Percentiles rank a stretch among this genome's conserved stretches.
Evolutionary conservation across 2,329 filamentous ascomycete genomes (phyloP).

Genomic region (Clarireedia monteithiana): DNA sequence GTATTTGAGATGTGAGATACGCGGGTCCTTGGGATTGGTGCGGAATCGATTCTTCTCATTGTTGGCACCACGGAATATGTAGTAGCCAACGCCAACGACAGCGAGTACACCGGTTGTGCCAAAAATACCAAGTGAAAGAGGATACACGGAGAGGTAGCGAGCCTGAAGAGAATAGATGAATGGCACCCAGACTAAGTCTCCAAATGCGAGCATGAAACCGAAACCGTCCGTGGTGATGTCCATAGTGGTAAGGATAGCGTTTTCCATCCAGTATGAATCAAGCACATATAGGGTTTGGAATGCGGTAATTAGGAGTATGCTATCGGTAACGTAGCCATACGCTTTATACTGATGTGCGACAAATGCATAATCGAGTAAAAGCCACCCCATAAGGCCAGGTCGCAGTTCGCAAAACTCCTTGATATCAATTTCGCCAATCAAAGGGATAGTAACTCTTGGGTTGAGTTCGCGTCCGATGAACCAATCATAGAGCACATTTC

Average conservation of each 20-base stretch:
- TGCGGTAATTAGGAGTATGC: constrained; percentile 68
- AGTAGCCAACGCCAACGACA: constrained; percentile 68
- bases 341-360: constrained; percentile 81
- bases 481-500: constrained; percentile 89
- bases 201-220: constrained; percentile 90
- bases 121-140: constrained; percentile 63
- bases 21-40: constrained; percentile 73
- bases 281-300: constrained; percentile 79
- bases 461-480: constrained; percentile 96
- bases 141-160: constrained; percentile 77
- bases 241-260: constrained; percentile 85
- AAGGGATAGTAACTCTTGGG: constrained; percentile 69
- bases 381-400: constrained; percentile 86
- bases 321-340: constrained; percentile 77
- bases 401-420: constrained; percentile 85
- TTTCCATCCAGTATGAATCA: constrained; percentile 80
- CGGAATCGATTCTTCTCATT: constrained; percentile 93
- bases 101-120: constrained; percentile 58
- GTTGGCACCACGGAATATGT: constrained; percentile 90
- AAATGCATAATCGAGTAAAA: constrained; percentile 76
- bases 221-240: constrained; percentile 92
- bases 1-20: constrained; percentile 71
- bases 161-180: constrained; percentile 82
- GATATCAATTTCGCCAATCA: constrained; percentile 81
- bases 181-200: constrained; percentile 87